Evolutionary conservation across 176 grass and related monocot species (phyloP), one percentile per base, ranked within the genome.

Genomic region (Bonia amplexicaulis): DNA sequence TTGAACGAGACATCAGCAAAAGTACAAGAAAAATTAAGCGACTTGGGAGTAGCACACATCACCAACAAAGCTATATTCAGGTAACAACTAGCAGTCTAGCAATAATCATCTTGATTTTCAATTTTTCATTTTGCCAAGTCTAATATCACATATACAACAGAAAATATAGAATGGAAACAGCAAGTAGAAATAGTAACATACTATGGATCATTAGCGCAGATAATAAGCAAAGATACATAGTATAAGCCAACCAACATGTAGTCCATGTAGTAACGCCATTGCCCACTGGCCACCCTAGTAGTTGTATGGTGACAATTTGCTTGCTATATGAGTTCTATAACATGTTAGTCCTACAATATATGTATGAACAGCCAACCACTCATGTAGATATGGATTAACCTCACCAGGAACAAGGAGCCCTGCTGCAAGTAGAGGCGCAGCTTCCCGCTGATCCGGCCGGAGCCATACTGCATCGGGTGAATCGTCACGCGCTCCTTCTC

Each of bases 401-500:
- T 95, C 80, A 99, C 93, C 79, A 99, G 65, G 85, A 99, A 92
- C 84, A 99, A 90, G 35, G 96, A 89, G 46, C 89, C 85, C 26
- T 94, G 83, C 60, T 99, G 89, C 88, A 96, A 78, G 72, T 91
- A 81, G 75, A 99, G 88, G 27, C 83, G 87, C 39, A 99, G 73
- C 47, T 91, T 88, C 29, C 96, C 96, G 40, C 88, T 94, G 78
- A 99, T 99, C 82, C 96, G 78, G 26, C 87, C 86, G 3, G 91
- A 83, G 76, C 89, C 94, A 58, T 96, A 92, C 81, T 96, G 96
- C 9, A 88, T 88, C 1, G 91, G 93, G 69, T 94, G 96, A 78
- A 99, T 99, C 5, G 96, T 93, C 69, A 99, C 96, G 46, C 93
- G 91, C 73, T 96, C 90, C 90, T 96, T 94, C 88, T 83, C 86